A percentile compares a stretch with the other conserved stretches of the same genome.
Conservation (phyloP, 164 flowering plant genomes). For the Magnolia kwangsiensis region DNA sequence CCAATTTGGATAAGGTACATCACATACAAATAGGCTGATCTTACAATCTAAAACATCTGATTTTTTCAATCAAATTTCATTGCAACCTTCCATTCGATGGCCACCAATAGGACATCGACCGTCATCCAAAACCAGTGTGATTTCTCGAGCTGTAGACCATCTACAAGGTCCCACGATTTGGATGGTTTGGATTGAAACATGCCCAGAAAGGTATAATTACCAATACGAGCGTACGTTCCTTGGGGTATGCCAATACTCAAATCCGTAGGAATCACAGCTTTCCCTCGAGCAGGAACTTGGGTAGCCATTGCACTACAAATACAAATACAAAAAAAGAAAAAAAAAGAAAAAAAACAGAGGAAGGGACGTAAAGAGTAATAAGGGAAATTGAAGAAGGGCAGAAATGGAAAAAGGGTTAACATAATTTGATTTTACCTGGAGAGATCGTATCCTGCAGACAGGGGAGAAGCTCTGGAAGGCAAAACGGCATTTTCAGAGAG, state of each 20-base stretch:
- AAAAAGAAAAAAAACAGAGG: not conserved
- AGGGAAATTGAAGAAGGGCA: not conserved
- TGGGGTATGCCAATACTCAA: conserved; percentile 66
- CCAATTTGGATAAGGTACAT: too few species aligned
- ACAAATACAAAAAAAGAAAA: too few species aligned
- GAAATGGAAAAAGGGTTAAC: not conserved
- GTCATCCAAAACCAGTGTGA: too few species aligned
- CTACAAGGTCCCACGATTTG: too few species aligned
- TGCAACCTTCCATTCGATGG: too few species aligned
- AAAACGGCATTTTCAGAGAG: conserved; percentile 61
- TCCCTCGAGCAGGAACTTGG: conserved; percentile 73
- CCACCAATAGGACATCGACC: too few species aligned
- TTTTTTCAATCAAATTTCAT: too few species aligned
- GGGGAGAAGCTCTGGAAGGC: conserved; percentile 52
- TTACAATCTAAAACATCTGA: too few species aligned
- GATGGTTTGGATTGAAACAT: too few species aligned
- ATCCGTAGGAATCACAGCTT: conserved; percentile 75
- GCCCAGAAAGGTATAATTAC: conserved; percentile 19
- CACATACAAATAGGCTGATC: too few species aligned
- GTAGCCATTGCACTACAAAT: conserved; percentile 49
- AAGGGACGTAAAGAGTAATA: not conserved
- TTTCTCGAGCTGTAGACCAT: too few species aligned
- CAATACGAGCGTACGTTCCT: conserved; percentile 81
- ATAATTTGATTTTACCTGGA: conserved; percentile 37
- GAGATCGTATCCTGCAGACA: conserved; percentile 75